Percentiles rank a stretch among this genome's conserved stretches.
phyloP scores from a whole-genome alignment of 192 early-diverging fungal species.

The Coemansia sp. region DNA sequence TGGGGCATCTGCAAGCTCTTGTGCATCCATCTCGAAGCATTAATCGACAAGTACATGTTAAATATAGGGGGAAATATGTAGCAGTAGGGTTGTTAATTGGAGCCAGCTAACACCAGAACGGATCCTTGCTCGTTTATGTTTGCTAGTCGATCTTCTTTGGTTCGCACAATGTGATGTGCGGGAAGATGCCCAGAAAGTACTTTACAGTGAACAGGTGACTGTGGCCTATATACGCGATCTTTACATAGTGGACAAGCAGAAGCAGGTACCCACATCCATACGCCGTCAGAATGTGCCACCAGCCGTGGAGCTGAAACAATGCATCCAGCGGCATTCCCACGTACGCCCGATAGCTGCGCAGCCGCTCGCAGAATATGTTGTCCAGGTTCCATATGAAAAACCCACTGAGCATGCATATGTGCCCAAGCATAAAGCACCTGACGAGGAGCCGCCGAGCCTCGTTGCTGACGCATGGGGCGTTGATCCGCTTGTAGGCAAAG shows the following conservation, averaged over 20 bases:
- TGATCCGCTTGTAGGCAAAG: slow-evolving; percentile 48
- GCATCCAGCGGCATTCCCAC: slow-evolving; percentile 56
- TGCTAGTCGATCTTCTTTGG: slow-evolving; percentile 45
- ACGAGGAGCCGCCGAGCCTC: slow-evolving; percentile 36
- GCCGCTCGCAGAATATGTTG: slow-evolving; percentile 65
- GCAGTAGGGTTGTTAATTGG: no score
- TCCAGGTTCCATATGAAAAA: slow-evolving; percentile 80
- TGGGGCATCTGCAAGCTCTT: no score
- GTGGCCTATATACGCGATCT: slow-evolving; percentile 39
- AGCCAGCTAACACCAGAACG: no score
- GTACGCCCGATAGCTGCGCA: slow-evolving; percentile 52
- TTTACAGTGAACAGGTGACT: slow-evolving; percentile 36
- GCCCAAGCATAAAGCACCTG: slow-evolving; percentile 47
- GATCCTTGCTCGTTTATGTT: no score
- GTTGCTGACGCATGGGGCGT: slow-evolving; percentile 29
- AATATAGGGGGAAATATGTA: background rate
- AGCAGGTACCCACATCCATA: slow-evolving; percentile 51
- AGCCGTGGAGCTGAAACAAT: slow-evolving; percentile 64
- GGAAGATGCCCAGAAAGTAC: slow-evolving; percentile 34
- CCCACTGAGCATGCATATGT: slow-evolving; percentile 53
- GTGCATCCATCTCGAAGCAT: background rate
- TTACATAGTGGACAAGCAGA: slow-evolving; percentile 46
- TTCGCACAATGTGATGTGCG: slow-evolving; percentile 22
- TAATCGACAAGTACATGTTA: slow-evolving; percentile 7
- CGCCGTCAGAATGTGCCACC: slow-evolving; percentile 68